Evolutionary conservation across 805 yeast species (phyloP).

Genomic region (Candida ficus): DNA sequence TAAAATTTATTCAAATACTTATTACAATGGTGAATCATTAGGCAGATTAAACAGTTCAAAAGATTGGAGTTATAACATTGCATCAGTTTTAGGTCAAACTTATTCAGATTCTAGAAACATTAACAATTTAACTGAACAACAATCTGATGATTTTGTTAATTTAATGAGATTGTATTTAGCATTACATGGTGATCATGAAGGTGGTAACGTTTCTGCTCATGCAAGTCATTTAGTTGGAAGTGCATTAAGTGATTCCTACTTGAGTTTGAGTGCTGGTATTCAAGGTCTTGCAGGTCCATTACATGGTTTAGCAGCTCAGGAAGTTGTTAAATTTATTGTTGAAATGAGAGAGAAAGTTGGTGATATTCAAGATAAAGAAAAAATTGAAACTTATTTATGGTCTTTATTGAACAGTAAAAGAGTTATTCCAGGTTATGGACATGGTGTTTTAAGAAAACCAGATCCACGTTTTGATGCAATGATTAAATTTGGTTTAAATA

Average conservation of each 20-base stretch:
- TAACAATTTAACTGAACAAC: conserved; percentile 28
- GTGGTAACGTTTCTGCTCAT: conserved; percentile 82
- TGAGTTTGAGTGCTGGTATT: conserved; percentile 73
- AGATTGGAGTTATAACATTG: conserved; percentile 73
- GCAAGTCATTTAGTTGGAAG: conserved; percentile 80
- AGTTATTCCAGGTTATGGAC: conserved; percentile 87
- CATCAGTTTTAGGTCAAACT: conserved; percentile 57
- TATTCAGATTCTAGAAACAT: conserved; percentile 29
- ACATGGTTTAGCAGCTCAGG: conserved; percentile 84
- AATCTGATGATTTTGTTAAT: conserved; percentile 57
- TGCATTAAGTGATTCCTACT: conserved; percentile 70
- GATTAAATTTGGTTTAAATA: conserved; percentile 56
- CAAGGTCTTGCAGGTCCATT: conserved; percentile 84
- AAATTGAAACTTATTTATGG: conserved; percentile 69
- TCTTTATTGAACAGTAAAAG: conserved; percentile 63
- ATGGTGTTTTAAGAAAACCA: conserved; percentile 78
- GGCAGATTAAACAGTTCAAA: conserved; percentile 48
- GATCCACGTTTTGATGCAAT: conserved; percentile 79
- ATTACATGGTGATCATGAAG: conserved; percentile 77
- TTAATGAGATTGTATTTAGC: conserved; percentile 69
- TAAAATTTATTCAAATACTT: conserved; percentile 63
- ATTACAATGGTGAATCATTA: conserved; percentile 44
- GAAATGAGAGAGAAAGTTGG: conserved; percentile 49
- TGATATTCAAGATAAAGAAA: conserved; percentile 29
- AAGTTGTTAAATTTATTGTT: conserved; percentile 69